Conservation (phyloP, 768 basidiomycete species). For the Amanita exitialis region DNA sequence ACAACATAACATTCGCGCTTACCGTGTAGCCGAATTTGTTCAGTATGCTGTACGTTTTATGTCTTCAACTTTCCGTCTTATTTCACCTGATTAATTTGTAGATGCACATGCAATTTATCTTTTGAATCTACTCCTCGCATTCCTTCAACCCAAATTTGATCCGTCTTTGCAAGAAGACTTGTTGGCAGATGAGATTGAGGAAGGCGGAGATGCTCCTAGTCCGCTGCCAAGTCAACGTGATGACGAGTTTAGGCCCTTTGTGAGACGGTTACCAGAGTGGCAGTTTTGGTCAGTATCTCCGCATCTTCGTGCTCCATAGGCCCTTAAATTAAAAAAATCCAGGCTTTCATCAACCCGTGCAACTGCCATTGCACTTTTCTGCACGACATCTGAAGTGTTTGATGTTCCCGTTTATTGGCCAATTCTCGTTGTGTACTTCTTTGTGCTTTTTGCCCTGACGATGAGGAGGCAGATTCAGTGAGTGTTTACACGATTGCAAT, state of each 20-base stretch:
- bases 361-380: conserved; percentile 68
- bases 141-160: conserved; percentile 97
- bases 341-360: conserved; percentile 93
- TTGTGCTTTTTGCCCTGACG: conserved; percentile 86
- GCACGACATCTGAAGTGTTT: conserved; percentile 76
- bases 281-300: conserved; percentile 69
- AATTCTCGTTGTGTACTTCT: conserved; percentile 95
- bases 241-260: conserved; percentile 97
- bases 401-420: conserved; percentile 99
- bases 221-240: conserved; percentile 65
- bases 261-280: conserved; percentile 92
- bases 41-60: conserved; percentile 59
- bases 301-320: not conserved
- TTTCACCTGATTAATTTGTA: conserved; percentile 16
- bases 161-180: conserved; percentile 92
- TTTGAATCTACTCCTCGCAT: conserved; percentile 91
- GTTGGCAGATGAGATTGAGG: conserved; percentile 91
- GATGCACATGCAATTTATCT: conserved; percentile 94
- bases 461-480: conserved; percentile 96
- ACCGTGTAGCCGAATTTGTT: conserved; percentile 1
- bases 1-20: not conserved
- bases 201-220: conserved; percentile 58
- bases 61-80: not conserved
- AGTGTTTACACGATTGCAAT: conserved; percentile 19
- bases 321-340: not conserved